phyloP scores from a whole-genome alignment of 257 asterid genomes.

The Nicotiana otophora region DNA sequence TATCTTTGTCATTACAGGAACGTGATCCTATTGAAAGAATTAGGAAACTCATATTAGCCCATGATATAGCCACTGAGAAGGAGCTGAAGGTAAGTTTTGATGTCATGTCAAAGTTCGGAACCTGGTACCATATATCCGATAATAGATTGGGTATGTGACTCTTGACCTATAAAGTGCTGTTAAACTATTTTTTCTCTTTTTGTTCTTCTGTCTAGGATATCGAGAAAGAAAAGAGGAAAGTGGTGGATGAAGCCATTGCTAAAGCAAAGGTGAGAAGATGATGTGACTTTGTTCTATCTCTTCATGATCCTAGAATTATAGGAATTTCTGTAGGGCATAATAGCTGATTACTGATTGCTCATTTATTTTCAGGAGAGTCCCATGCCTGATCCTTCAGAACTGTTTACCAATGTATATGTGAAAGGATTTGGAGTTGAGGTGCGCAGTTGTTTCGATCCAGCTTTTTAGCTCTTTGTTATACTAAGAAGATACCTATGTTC shows the following conservation, averaged over 20 bases:
- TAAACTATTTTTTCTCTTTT: neutral
- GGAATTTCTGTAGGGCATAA: neutral
- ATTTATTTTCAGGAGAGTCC: constrained; percentile 71
- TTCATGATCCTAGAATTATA: neutral
- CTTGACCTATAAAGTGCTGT: neutral
- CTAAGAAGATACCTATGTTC: neutral
- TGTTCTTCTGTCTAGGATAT: constrained; percentile 47
- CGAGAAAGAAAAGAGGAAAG: constrained; percentile 77
- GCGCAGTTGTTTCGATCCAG: constrained; percentile 16
- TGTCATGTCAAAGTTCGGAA: neutral
- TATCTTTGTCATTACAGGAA: constrained; percentile 41
- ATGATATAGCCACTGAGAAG: constrained; percentile 76
- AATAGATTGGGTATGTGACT: neutral
- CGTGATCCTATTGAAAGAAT: constrained; percentile 95
- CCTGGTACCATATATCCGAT: neutral
- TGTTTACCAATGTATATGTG: constrained; percentile 70
- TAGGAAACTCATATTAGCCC: constrained; percentile 69
- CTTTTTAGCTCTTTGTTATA: neutral
- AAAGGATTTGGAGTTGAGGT: constrained; percentile 89
- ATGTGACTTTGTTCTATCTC: neutral
- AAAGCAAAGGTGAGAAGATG: constrained; percentile 76
- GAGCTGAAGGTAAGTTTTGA: constrained; percentile 63
- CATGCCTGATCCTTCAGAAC: constrained; percentile 85
- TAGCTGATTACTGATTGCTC: constrained; percentile 8
- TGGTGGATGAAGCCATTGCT: constrained; percentile 94